Evolutionary conservation across 768 basidiomycete species (phyloP).

Genomic region (Pulveroboletus sp.): DNA sequence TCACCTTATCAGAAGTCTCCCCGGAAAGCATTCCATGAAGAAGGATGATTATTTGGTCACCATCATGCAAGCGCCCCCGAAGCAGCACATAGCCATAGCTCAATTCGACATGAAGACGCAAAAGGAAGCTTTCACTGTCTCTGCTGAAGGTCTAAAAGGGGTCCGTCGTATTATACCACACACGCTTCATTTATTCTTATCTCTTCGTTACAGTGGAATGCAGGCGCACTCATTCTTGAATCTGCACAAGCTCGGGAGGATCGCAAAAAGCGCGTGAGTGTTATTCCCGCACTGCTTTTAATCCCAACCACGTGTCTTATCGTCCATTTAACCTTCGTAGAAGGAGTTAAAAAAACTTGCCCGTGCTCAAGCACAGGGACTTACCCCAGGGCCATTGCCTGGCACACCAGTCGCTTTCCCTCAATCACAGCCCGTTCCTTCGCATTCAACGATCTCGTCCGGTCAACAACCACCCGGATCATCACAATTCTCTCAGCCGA

Average conservation of each 20-base stretch:
- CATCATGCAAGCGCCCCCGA: slow-evolving; percentile 65
- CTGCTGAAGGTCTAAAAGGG: slow-evolving; percentile 67
- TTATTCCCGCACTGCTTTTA: background rate
- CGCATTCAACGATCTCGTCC: slow-evolving; percentile 20
- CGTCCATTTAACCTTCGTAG: slow-evolving; percentile 31
- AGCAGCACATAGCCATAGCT: slow-evolving; percentile 58
- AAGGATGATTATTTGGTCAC: slow-evolving; percentile 69
- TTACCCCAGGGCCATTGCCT: slow-evolving; percentile 19
- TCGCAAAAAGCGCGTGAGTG: slow-evolving; percentile 68
- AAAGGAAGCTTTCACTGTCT: slow-evolving; percentile 68
- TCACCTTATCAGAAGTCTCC: slow-evolving; percentile 70
- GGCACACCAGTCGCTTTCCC: slow-evolving; percentile 27
- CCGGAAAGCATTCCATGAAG: slow-evolving; percentile 78
- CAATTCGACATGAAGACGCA: slow-evolving; percentile 65
- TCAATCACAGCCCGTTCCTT: slow-evolving; percentile 30
- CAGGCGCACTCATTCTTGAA: slow-evolving; percentile 54
- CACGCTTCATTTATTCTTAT: slow-evolving; percentile 8
- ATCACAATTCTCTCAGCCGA: slow-evolving; percentile 14
- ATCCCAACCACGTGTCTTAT: slow-evolving; percentile 10
- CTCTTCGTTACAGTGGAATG: slow-evolving; percentile 54
- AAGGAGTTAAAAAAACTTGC: slow-evolving; percentile 70
- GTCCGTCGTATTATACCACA: slow-evolving; percentile 39
- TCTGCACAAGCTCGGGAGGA: slow-evolving; percentile 74
- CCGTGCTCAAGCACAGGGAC: slow-evolving; percentile 44
- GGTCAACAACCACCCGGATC: slow-evolving; percentile 22